Conservation (phyloP, 768 basidiomycete species). For the Psilocybe cubensis region DNA sequence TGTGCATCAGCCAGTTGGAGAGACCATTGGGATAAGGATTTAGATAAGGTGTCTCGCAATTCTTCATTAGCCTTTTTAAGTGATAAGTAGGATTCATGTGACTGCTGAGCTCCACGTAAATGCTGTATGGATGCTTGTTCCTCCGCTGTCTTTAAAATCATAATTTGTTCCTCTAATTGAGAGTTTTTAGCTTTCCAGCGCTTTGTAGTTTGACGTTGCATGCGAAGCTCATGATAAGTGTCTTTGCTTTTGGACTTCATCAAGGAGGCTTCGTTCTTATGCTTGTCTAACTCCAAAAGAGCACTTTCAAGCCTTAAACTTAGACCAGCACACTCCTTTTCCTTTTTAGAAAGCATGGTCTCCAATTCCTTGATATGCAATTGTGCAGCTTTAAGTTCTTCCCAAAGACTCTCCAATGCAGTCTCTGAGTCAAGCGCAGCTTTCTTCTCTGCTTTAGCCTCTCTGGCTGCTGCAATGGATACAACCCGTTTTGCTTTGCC, state of each 20-base stretch:
- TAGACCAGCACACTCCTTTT: too few relatives aligned
- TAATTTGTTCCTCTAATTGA: conserved; percentile 1
- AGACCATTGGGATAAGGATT: neutral
- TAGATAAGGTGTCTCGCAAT: neutral
- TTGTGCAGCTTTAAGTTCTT: too few relatives aligned
- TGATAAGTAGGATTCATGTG: conserved; percentile 1
- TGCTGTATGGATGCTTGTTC: neutral
- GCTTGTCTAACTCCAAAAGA: too few relatives aligned
- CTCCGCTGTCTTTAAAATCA: conserved; percentile 3
- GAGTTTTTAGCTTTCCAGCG: neutral
- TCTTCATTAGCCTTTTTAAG: neutral
- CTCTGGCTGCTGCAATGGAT: too few relatives aligned
- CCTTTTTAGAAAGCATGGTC: too few relatives aligned
- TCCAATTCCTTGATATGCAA: too few relatives aligned
- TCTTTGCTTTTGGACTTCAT: neutral
- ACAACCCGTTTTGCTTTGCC: too few relatives aligned
- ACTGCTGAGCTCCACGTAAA: neutral
- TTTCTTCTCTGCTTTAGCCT: too few relatives aligned
- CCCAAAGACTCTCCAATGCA: too few relatives aligned
- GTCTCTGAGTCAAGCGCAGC: too few relatives aligned
- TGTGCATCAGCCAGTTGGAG: neutral
- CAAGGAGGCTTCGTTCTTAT: neutral
- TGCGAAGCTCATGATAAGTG: conserved; percentile 12
- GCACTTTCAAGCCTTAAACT: too few relatives aligned
- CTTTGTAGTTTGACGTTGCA: conserved; percentile 4